These are phyloP conservation scores for Nectriaceae sp. DNA, from an alignment of 2,329 filamentous ascomycete genomes.

Conservation along the genomic window DNA sequence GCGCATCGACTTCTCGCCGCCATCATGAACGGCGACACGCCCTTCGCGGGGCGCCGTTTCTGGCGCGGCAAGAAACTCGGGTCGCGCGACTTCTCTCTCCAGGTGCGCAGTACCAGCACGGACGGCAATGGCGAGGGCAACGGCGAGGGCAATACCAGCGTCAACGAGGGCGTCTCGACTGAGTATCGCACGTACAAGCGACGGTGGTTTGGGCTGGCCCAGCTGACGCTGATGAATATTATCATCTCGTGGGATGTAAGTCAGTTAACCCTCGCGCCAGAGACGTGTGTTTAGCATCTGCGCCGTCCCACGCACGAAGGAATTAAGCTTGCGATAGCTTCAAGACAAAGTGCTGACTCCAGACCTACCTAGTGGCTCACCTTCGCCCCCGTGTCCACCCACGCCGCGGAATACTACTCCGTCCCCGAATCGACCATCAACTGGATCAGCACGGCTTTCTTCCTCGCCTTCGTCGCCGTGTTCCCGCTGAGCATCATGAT, in stretches of 20 bases:
- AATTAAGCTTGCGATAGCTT: neutral
- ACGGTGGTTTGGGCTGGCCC: constrained; percentile 83
- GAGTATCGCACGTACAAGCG: constrained; percentile 68
- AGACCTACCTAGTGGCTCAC: constrained; percentile 70
- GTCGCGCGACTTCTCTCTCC: constrained; percentile 31
- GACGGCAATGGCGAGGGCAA: constrained; percentile 13
- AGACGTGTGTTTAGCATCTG: too few relatives aligned
- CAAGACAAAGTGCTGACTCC: neutral
- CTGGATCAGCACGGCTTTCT: constrained; percentile 86
- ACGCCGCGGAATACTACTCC: constrained; percentile 73
- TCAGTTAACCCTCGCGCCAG: too few relatives aligned
- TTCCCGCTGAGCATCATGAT: constrained; percentile 75
- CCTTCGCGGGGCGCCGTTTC: constrained; percentile 22
- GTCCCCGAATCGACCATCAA: constrained; percentile 80
- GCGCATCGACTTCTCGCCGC: neutral
- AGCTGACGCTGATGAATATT: constrained; percentile 86
- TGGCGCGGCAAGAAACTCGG: constrained; percentile 33
- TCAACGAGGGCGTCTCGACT: constrained; percentile 30
- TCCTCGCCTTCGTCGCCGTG: constrained; percentile 78
- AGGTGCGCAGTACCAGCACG: constrained; percentile 20
- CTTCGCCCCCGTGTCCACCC: constrained; percentile 79
- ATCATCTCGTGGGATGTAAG: constrained; percentile 94
- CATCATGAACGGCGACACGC: constrained; percentile 23
- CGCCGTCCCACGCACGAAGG: too few relatives aligned
- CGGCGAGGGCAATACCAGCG: constrained; percentile 23